A percentile compares a stretch with the other conserved stretches of the same genome.
Evolutionary conservation across 2,329 filamentous ascomycete genomes (phyloP).

Genomic region (Nemania sp.): DNA sequence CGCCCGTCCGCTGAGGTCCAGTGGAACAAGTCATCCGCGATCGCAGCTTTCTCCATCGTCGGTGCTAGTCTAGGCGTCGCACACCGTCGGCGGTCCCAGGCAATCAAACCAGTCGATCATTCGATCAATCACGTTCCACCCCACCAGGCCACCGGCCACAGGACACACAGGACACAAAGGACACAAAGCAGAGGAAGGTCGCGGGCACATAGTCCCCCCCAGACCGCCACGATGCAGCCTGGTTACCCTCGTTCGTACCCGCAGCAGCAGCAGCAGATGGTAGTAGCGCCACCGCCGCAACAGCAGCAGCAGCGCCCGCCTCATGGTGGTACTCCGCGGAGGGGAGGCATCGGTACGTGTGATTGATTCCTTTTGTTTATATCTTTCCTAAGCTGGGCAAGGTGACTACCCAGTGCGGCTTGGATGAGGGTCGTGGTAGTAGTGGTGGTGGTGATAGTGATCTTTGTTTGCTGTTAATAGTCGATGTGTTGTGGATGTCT

Average conservation of each 20-base stretch:
- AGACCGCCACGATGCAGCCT: conserved; percentile 51
- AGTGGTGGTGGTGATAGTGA: no score
- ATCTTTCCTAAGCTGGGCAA: conserved; percentile 4
- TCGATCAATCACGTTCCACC: conserved; percentile 12
- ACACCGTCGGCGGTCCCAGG: conserved; percentile 17
- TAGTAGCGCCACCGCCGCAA: conserved; percentile 30
- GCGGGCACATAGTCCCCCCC: no score
- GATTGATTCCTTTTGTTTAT: conserved; percentile 6
- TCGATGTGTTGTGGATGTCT: no score
- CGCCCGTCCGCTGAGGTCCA: no score
- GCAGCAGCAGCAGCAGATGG: conserved; percentile 49
- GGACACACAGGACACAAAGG: neutral
- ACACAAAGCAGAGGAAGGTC: neutral
- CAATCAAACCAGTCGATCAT: conserved; percentile 29
- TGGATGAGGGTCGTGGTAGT: neutral
- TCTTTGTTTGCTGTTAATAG: no score
- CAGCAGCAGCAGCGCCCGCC: conserved; percentile 53
- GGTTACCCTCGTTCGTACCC: conserved; percentile 57
- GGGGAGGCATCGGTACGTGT: conserved; percentile 56
- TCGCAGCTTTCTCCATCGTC: conserved; percentile 10
- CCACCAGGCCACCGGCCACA: neutral
- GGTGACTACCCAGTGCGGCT: conserved; percentile 2
- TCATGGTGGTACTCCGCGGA: conserved; percentile 52
- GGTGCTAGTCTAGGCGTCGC: conserved; percentile 25
- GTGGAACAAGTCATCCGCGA: no score